A percentile compares a stretch with the other conserved stretches of the same genome.
phyloP scores from a whole-genome alignment of 2,329 filamentous ascomycete species.

The Atkinsonella texensis region DNA sequence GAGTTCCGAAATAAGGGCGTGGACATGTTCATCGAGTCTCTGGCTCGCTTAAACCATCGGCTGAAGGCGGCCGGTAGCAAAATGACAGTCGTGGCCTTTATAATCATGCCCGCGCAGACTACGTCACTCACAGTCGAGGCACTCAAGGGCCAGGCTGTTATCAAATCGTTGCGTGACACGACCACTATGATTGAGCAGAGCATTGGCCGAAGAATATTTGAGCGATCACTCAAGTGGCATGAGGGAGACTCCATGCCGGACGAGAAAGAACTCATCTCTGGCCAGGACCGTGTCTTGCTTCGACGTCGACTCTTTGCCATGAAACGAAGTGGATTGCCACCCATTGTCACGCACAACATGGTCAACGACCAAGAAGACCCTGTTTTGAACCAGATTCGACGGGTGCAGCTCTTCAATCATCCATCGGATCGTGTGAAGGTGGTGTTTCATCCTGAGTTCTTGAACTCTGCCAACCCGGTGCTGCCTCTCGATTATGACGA shows the following conservation, averaged over 20 bases:
- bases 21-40: conserved; percentile 97
- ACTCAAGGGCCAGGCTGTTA: conserved; percentile 90
- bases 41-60: conserved; percentile 87
- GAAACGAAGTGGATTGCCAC: conserved; percentile 82
- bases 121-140: conserved; percentile 91
- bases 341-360: conserved; percentile 99
- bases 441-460: conserved; percentile 94
- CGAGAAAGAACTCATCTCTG: conserved; percentile 89
- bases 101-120: conserved; percentile 97
- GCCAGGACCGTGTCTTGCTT: conserved; percentile 83
- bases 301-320: conserved; percentile 89
- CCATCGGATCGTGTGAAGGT: conserved; percentile 92
- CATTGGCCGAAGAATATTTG: conserved; percentile 87
- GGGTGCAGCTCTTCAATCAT: conserved; percentile 95
- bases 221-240: conserved; percentile 88
- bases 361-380: conserved; percentile 86
- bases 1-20: conserved; percentile 98
- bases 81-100: conserved; percentile 90
- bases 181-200: conserved; percentile 85
- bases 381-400: conserved; percentile 87
- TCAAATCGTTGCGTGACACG: conserved; percentile 90
- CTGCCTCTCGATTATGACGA: conserved; percentile 95
- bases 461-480: conserved; percentile 91
- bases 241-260: conserved; percentile 89
- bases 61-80: conserved; percentile 78